These are phyloP conservation scores for Alternaria longipes DNA, from an alignment of 2,329 filamentous ascomycete species.

Conservation along the genomic window DNA sequence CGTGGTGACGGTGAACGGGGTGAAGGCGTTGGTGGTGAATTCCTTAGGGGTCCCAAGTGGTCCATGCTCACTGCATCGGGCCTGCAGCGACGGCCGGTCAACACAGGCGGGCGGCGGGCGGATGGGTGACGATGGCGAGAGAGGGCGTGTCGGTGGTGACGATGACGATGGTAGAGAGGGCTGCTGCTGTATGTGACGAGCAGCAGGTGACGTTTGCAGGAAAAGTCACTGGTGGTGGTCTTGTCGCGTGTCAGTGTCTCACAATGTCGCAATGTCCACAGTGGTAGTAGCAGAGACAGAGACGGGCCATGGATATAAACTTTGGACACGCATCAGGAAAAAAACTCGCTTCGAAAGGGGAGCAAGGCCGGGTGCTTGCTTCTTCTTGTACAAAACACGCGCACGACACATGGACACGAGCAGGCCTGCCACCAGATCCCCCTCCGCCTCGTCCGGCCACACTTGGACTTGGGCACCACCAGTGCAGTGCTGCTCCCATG, in stretches of 20 bases:
- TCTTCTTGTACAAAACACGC: conserved; percentile 23
- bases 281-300: background rate
- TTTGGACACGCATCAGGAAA: background rate
- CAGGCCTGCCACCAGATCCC: background rate
- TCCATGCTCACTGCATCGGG: conserved; percentile 26
- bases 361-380: conserved; percentile 4
- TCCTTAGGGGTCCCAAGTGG: conserved; percentile 18
- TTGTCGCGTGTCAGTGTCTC: conserved; percentile 11
- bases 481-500: background rate
- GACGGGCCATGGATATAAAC: conserved; percentile 6
- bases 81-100: conserved; percentile 14
- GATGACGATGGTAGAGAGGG: background rate
- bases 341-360: background rate
- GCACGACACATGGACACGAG: conserved; percentile 1
- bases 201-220: no score
- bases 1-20: conserved; percentile 29
- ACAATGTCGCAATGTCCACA: conserved; percentile 5
- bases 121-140: background rate
- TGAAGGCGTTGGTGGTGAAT: conserved; percentile 17
- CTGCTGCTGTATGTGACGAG: no score
- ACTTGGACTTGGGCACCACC: background rate
- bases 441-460: background rate
- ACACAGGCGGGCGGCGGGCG: background rate
- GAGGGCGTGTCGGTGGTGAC: no score
- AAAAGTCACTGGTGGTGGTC: no score